Evolutionary conservation across 2,329 filamentous ascomycete species (phyloP), one percentile per base, ranked within the genome.

Genomic region (Cucurbitaria berberidis): DNA sequence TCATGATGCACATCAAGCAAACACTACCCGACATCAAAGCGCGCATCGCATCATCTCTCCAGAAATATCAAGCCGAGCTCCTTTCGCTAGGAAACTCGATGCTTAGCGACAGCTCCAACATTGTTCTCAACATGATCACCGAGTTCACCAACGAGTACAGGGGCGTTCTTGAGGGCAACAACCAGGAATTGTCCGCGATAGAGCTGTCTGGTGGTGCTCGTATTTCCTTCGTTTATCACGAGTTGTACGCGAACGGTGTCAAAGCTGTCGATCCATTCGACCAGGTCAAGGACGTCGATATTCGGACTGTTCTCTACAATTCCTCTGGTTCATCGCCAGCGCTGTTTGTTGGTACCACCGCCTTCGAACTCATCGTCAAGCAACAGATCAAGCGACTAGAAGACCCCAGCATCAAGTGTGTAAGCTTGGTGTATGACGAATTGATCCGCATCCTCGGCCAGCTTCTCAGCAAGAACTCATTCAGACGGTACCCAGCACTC

Each of bases 1-100:
- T 99, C 66, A 98, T 99, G 93, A 99, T 99, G 95, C 95, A 99
- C 81, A 99, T 99, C 82, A 99, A 99, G 80, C 93, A 99, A 81
- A 99, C 95, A 1, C 85, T 99, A 13, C 95, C 95, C 35, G 95
- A 99, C 73, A 99, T 99, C 82, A 99, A 99, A 81, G 91, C 90
- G 13, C 89, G 96, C 60, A 99, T 99, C 67, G 86, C 90, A n/a
- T 89, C 90, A 63, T 97, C 93, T 13, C 82, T 99, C 55, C 89
- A 93, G 73, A 99, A 99, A 75, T 99, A 99, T 77, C 82, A 85
- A 3, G 78, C 86, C 36, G 95, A 99, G 76, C 84, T 99, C 19
- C 81, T 86, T 51, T 86, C 88, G 57, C 83, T 99, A 11, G 95
- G 96, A 19, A 93, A 96, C 60, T 97, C 93, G 11, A 89, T 98